Conservation (phyloP, 306 rosid genomes). For the Inga leiocalycina region DNA sequence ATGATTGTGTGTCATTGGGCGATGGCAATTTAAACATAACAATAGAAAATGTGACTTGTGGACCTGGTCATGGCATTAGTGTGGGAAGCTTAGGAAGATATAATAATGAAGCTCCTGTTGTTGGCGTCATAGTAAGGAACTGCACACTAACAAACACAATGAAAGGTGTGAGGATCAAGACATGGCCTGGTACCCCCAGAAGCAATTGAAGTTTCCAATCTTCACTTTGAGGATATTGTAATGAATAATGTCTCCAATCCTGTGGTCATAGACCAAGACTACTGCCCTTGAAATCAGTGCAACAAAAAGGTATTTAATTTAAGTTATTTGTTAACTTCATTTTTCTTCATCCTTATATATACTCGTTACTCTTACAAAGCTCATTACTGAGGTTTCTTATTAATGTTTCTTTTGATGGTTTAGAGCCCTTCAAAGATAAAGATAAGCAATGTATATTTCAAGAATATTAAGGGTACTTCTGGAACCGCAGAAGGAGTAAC, state of each 20-base stretch:
- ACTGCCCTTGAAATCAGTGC: background rate
- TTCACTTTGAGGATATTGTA: background rate
- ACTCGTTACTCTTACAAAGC: no score
- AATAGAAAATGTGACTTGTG: background rate
- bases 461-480: no score
- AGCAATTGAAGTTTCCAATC: background rate
- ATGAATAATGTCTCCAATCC: background rate
- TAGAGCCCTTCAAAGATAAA: background rate
- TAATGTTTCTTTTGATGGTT: background rate
- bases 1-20: background rate
- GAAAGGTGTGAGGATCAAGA: background rate
- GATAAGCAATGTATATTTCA: no score
- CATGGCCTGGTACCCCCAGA: background rate
- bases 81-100: background rate
- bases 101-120: background rate
- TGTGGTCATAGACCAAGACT: background rate
- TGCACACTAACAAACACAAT: background rate
- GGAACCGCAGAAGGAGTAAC: no score
- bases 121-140: background rate
- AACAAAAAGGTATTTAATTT: background rate
- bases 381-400: no score
- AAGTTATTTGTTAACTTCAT: no score
- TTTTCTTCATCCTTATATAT: no score
- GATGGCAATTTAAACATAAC: background rate
- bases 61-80: background rate